Evolutionary conservation across 768 basidiomycete genomes (phyloP), one percentile per base, ranked within the genome.

Genomic region (Exidia glandulosa): DNA sequence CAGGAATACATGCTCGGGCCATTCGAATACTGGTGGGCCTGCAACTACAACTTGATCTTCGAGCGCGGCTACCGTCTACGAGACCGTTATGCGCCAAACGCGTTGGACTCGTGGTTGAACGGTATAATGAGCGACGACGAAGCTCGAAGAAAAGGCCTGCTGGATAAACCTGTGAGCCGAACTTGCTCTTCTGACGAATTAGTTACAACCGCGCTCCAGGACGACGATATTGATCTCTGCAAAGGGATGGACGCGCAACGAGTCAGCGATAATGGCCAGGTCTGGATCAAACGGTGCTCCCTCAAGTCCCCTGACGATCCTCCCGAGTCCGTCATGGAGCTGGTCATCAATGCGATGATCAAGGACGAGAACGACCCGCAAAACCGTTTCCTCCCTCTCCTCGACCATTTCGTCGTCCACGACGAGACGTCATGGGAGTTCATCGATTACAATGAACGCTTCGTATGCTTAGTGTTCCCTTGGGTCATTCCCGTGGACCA

Each of bases 381-480:
- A 7, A 45, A 45, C 41, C 45, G 32, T 54, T 36, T 16, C 47
- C 41, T 41, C 47, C 59, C 31, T 52, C 47, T 45, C 32, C 48
- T 32, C 48, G 59, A 45, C 47, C 59, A 59, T 54, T 59, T 32
- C 48, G 52, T 32, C 30, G 52, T 27, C 48, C 31, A 59, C 47
- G 52, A 27, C 29, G 30, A 55, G 41, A 23, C 16, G 12, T 14
- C 41, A 23, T 45, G 16, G 41, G 19, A 19, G 23, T 45, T 14
- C 41, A 13, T 6, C 41, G 5, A 45, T 16, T n/a, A n/a, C n/a
- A 45, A 19, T 23, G 19, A 45, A 19, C 41, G 7, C 41, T 5
- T 14, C 23, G 5, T 45, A 2, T 45, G 16, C 41, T 19, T 45
- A 19, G 41, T 45, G 9, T 45, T 45, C 9, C 41, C 41, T 3